Evolutionary conservation across 1,139 yeast species (phyloP), one percentile per base, ranked within the genome.

Genomic region (Lodderomyces margitis): DNA sequence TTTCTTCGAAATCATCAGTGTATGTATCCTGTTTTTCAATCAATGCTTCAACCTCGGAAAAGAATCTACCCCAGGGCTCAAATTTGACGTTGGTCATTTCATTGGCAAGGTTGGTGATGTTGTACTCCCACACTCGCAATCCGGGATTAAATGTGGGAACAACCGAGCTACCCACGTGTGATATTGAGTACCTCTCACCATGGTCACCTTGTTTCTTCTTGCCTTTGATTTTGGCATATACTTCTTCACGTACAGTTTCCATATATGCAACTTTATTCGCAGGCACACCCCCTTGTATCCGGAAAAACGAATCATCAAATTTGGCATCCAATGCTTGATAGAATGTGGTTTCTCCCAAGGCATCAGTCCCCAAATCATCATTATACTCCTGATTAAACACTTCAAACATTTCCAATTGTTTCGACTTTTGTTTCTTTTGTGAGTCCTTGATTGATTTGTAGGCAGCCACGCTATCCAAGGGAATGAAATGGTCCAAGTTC

Each of bases 101-200:
- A 14, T 56, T 52, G 5, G 59, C 66, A 36, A 82, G 54, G 1
- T 71, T 83, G 0, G 87, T 76, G 37, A 77, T 75, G 56, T 87
- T 87, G 57, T 87, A 87, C 57, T 87, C 95, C 92, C 94, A 87
- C 1, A 87, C 82, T 47, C 95, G 68, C 44, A 87, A 58, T 2
- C 91, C 87, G 3, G 96, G 91, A 51, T 85, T 85, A 62, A 82
- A 87, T 0, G 95, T 87, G 2, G 96, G 95, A 5, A 87, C 78
- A n/a, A 87, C 79, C 46, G 91, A 83, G 0, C 91, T 81, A 2
- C 81, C 73, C 16, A 87, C 80, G 54, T 81, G 85, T 0, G 84
- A 82, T 42, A 87, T 68, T 1, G 87, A 70, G 54, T 85, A 87
- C 37, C 91, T 66, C 50, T 83, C 85, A 21, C 72, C 69, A 37